phyloP scores from a whole-genome alignment of 2,329 filamentous ascomycete species.

The Verticillium isaacii region DNA sequence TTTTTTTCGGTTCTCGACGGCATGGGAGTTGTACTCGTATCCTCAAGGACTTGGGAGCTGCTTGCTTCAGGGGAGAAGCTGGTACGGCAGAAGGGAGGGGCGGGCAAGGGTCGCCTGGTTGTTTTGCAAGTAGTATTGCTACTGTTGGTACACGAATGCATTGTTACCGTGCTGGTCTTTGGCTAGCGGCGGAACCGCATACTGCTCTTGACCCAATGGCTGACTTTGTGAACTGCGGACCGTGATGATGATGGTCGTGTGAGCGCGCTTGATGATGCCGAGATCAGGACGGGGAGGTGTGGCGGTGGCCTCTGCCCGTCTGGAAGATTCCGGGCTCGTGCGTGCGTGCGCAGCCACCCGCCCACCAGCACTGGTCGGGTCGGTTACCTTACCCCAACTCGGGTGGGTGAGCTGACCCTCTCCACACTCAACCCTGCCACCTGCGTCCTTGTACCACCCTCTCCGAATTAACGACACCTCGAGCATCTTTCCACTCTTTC shows the following conservation, averaged over 20 bases:
- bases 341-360: not conserved
- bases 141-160: not conserved
- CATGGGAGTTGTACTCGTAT: not conserved
- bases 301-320: not conserved
- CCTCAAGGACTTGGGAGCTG: not conserved
- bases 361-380: too few relatives aligned
- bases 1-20: not conserved
- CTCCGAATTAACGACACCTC: not conserved
- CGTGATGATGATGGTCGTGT: not conserved
- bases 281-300: not conserved
- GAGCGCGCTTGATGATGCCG: not conserved
- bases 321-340: not conserved
- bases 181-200: not conserved
- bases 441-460: not conserved
- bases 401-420: not conserved
- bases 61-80: constrained; percentile 1
- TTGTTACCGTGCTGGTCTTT: not conserved
- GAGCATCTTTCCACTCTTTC: not conserved
- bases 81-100: not conserved
- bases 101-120: not conserved
- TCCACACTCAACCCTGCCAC: not conserved
- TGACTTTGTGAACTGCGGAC: not conserved
- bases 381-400: not conserved
- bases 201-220: not conserved
- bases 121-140: not conserved